Base-by-base conservation (phyloP, 345 rosid genomes). In the Eucalyptus guilfoylei region DNA sequence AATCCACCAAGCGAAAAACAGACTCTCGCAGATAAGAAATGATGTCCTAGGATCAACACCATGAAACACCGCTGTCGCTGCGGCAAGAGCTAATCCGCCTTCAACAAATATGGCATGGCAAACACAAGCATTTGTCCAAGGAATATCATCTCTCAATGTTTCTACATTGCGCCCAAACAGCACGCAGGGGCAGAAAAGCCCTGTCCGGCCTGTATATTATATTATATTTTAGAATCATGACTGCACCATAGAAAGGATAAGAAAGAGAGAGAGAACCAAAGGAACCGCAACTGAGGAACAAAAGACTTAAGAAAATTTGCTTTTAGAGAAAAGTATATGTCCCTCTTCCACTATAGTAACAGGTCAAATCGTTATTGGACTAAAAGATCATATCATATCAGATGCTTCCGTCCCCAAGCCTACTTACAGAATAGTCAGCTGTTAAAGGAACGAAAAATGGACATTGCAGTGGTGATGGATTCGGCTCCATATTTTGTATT, bases 1-100 rank as follows among this genome's bases (percentile, higher is more conserved):
- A 93, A 96, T 94, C 98, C 97, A 95, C 99, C 98, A 97, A 55
- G 96, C 93, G 87, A 96, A 97, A 67, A 96, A 91, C 89, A 96
- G 92, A 88, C 96, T 92, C 93, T 96, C 97, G 7, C 96, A 91
- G 13, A 97, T 95, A 90, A 96, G 96, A 44, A 94, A 92, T 16
- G 97, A 94, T 85, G 98, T 97, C 90, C 92, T 92, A 21, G 98
- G 98, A 91, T 95, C 99, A 88, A 97, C 89, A 24, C 98, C 99
- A 85, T 95, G 91, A 90, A 95, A 92, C 91, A 96, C 89, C 13
- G 92, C 91, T 11, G 98, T 96, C 2, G 94, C 95, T 7, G 96
- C 96, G 21, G 99, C 98, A 64, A 95, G 88, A 28, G 95, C 93
- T 92, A 97, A 62, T 32, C 99, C 99, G 14, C 99, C 99, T 93